Evolutionary conservation across 2,329 filamentous ascomycete species (phyloP), one percentile per base, ranked within the genome.

Genomic region (Verticillium zaregamsianum): DNA sequence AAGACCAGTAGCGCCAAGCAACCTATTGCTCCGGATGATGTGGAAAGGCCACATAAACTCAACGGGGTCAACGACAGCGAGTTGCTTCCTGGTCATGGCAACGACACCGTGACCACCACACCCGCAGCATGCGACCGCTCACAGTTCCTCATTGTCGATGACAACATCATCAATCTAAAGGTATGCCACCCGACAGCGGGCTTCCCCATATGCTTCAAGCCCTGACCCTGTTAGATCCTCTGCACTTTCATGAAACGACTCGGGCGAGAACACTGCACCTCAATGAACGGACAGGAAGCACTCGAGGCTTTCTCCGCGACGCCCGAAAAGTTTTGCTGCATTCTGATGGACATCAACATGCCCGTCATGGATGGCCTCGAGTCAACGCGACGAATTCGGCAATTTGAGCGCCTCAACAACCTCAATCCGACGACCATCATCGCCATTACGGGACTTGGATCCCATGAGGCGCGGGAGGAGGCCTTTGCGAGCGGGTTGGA

Each of bases 401-500:
- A 72, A 1, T 72, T 77, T 39, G 80, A 82, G 65, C 71, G 73
- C 11, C 72, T 78, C 0, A 68, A 73, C 31, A 70, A 71, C 1
- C 66, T 78, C 1, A 63, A 70, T 4, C 75, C 76, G 3, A 76
- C 75, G 0, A 74, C 73, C 0, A 75, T 82, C 33, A 79, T 81
- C 25, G 79, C 79, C 2, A 67, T 82, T 5, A 80, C 79, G 0
- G 79, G 79, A 0, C 69, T 79, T 6, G 79, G 77, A 0, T 77
- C 76, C 59, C 69, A 73, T 0, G 72, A 73, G 39, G 77, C 77
- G 2, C 73, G 79, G 59, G 74, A 79, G 63, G 79, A 81, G 61
- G 79, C 79, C 0, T 78, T 78, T 60, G 75, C 73, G 12, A 76
- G 72, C 60, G 79, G 79, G 1, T 74, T 81, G 52, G 78, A 82